Evolutionary conservation across 2,329 filamentous ascomycete genomes (phyloP).

Genomic region (Diaporthe longicolla): DNA sequence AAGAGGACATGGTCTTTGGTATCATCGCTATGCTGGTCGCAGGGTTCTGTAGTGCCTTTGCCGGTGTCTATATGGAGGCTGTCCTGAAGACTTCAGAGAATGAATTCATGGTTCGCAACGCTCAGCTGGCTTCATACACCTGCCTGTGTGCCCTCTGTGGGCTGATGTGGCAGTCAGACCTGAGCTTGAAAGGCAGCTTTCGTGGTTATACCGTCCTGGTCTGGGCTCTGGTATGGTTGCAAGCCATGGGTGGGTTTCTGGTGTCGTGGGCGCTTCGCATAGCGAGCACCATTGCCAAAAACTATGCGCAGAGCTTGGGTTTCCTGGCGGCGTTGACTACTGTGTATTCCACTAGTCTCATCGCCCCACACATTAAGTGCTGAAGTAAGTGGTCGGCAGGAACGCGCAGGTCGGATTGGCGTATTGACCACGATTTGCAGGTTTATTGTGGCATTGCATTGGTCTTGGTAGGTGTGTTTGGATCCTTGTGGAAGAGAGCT

Average conservation of each 20-base stretch:
- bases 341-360: constrained; percentile 6
- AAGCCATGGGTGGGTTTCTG: neutral
- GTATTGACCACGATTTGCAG: neutral
- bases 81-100: neutral
- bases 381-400: neutral
- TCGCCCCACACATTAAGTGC: neutral
- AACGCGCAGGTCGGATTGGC: neutral
- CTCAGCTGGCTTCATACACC: constrained; percentile 7
- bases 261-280: constrained; percentile 19
- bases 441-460: neutral
- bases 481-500: neutral
- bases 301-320: constrained; percentile 14
- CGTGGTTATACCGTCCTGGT: neutral
- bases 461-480: constrained; percentile 7
- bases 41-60: neutral
- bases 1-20: neutral
- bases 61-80: neutral
- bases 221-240: neutral
- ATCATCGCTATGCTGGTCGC: neutral
- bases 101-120: constrained; percentile 13
- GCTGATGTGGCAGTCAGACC: constrained; percentile 15
- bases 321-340: constrained; percentile 11
- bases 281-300: constrained; percentile 21
- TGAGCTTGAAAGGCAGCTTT: neutral
- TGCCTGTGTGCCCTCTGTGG: neutral